Evolutionary conservation across 805 yeast genomes (phyloP).

Genomic region (Candida cerambycidarum): DNA sequence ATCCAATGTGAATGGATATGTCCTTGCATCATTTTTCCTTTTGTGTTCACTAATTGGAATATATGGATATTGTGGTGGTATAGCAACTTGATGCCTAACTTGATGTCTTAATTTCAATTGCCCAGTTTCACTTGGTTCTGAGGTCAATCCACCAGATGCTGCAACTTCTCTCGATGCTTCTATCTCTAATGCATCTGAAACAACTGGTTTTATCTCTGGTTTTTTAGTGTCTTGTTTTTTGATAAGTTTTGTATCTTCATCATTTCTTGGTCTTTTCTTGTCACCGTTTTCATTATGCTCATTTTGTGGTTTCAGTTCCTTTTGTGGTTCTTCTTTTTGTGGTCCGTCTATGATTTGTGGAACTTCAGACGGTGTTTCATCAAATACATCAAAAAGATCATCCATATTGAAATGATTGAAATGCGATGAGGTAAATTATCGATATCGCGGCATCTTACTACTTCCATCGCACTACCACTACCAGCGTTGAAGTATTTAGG

Average conservation of each 20-base stretch:
- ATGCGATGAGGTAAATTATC: conserved; percentile 8
- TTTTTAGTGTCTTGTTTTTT: conserved; percentile 23
- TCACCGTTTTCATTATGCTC: conserved; percentile 15
- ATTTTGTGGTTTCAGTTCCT: neutral
- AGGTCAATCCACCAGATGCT: conserved; percentile 66
- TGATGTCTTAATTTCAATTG: conserved; percentile 79
- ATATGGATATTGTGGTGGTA: conserved; percentile 89
- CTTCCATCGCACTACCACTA: too few species aligned
- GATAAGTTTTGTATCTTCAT: conserved; percentile 9
- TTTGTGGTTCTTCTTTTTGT: neutral
- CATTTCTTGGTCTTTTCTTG: conserved; percentile 16
- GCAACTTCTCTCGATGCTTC: conserved; percentile 88
- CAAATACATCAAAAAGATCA: conserved; percentile 63
- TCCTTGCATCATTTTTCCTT: conserved; percentile 74
- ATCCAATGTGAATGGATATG: conserved; percentile 89
- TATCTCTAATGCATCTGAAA: conserved; percentile 82
- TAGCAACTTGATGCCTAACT: conserved; percentile 96
- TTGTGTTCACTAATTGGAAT: conserved; percentile 86
- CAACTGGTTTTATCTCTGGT: conserved; percentile 63
- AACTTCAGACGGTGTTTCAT: conserved; percentile 48
- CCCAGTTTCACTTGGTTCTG: conserved; percentile 22
- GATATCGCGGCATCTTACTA: too few species aligned
- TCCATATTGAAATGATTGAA: conserved; percentile 21
- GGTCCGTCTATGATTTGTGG: conserved; percentile 21
- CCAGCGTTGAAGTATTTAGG: too few species aligned